phyloP scores from a whole-genome alignment of 768 basidiomycete genomes.

The Phlegmacium glaucopus region DNA sequence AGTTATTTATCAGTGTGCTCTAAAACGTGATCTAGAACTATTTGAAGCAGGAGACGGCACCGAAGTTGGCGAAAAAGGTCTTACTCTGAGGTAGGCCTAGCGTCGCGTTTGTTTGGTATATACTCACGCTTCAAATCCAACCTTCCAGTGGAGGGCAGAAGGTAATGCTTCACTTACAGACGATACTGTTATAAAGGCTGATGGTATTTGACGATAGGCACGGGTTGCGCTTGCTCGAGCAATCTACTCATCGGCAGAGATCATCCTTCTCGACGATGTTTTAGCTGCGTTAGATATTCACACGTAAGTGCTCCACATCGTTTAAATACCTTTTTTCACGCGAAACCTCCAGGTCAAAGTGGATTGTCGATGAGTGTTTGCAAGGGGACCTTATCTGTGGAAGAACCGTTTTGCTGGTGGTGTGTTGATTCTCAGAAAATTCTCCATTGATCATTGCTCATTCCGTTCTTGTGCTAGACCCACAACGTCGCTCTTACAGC shows the following conservation, averaged over 20 bases:
- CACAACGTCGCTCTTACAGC: conserved; percentile 51
- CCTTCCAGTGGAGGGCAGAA: conserved; percentile 44
- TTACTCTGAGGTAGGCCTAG: conserved; percentile 38
- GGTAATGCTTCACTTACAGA: conserved; percentile 9
- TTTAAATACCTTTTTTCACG: neutral
- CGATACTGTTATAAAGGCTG: neutral
- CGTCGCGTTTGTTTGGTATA: neutral
- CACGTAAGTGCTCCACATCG: conserved; percentile 15
- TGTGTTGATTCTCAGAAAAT: conserved; percentile 24
- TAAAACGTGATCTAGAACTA: conserved; percentile 69
- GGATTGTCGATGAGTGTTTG: conserved; percentile 78
- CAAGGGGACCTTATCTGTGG: conserved; percentile 74
- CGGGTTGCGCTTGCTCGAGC: conserved; percentile 44
- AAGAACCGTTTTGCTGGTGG: conserved; percentile 85
- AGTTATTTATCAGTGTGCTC: conserved; percentile 69
- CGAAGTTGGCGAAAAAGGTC: conserved; percentile 70
- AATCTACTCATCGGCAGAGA: conserved; percentile 48
- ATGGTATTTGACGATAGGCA: conserved; percentile 27
- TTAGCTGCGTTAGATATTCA: conserved; percentile 55
- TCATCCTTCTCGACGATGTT: conserved; percentile 72
- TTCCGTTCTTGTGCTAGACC: conserved; percentile 27
- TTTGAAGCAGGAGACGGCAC: conserved; percentile 67
- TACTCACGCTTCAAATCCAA: neutral
- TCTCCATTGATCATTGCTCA: neutral
- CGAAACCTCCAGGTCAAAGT: conserved; percentile 66